Evolutionary conservation across 1,284 basidiomycete genomes (phyloP).

Genomic region (Irpex rosettiformis): DNA sequence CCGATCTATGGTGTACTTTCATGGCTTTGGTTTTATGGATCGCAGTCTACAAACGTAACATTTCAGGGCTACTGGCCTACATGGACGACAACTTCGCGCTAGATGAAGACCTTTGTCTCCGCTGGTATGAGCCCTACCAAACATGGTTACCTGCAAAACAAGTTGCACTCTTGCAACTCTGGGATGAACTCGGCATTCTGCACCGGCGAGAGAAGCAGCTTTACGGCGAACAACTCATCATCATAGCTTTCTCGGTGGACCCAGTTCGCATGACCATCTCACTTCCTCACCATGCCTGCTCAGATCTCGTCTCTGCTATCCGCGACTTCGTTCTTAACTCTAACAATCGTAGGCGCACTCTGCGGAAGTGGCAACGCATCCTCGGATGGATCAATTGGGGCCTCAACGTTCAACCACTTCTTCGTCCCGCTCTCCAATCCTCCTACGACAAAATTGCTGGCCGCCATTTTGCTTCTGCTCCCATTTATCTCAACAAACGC

Average conservation of each 20-base stretch:
- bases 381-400: slow-evolving; percentile 39
- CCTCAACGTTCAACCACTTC: slow-evolving; percentile 35
- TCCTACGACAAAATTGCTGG: slow-evolving; percentile 35
- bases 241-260: slow-evolving; percentile 37
- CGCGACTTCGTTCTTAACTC: slow-evolving; percentile 3
- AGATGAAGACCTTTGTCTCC: slow-evolving; percentile 17
- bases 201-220: slow-evolving; percentile 38
- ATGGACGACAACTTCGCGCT: slow-evolving; percentile 35
- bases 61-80: slow-evolving; percentile 29
- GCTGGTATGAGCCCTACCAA: slow-evolving; percentile 30
- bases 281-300: slow-evolving; percentile 14
- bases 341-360: slow-evolving; percentile 9
- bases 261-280: slow-evolving; percentile 28
- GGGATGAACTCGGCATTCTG: slow-evolving; percentile 37
- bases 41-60: slow-evolving; percentile 13
- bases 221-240: slow-evolving; percentile 24
- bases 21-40: slow-evolving; percentile 35
- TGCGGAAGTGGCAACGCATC: slow-evolving; percentile 29
- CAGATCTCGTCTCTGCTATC: background rate
- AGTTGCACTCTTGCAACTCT: slow-evolving; percentile 30
- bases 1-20: slow-evolving; percentile 29
- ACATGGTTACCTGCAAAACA: slow-evolving; percentile 32
- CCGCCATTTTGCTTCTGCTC: slow-evolving; percentile 14
- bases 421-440: slow-evolving; percentile 28
- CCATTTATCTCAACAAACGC: slow-evolving; percentile 28